Base-by-base conservation (phyloP, 768 basidiomycete species). In the Amanita rubescens region DNA sequence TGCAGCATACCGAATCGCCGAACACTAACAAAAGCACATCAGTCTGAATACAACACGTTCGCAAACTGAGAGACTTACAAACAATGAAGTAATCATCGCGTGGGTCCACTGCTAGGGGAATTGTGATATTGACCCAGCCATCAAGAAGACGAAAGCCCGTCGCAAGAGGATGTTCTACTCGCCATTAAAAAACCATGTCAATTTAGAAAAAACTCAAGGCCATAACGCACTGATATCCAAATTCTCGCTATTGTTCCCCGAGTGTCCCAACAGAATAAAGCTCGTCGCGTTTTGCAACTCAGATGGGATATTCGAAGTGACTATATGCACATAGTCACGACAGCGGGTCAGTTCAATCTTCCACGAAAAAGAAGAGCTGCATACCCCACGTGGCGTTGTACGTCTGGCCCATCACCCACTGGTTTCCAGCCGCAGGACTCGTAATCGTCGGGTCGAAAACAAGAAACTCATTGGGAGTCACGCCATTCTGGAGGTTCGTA, bases 381-480 rank as follows among this genome's bases (percentile, higher is more conserved):
- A n/a, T 54, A 64, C 63, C 5, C 79, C 79, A 81, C 19, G 63
- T 60, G 57, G 79, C 71, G 14, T 56, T 60, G 54, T 74, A 69
- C 0, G 1, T 50, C 15, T 57, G 58, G 19, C 72, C 70, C 8
- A 62, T 34, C 2, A 20, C 2, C 80, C 78, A 80, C 10, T 62
- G 10, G 12, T 46, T 52, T 6, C 42, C 54, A 1, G 30, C 35
- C 10, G 22, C 42, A 17, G 78, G 79, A 24, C 35, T 53, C 30
- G 64, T 74, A 59, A 80, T 72, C 1, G 43, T 38, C 1, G 79
- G 77, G 27, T 61, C 66, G 54, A 66, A 57, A 52, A 71, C 74
- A 24, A 69, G 51, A 38, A 69, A 44, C 39, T 51, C 20, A 19
- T 67, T 34, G 1, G n/a, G n/a, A n/a, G 4, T 46, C 25, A 20